These are phyloP conservation scores for Hymenoscyphus fructigenus DNA, from an alignment of 2,329 filamentous ascomycete genomes.

Conservation along the genomic window DNA sequence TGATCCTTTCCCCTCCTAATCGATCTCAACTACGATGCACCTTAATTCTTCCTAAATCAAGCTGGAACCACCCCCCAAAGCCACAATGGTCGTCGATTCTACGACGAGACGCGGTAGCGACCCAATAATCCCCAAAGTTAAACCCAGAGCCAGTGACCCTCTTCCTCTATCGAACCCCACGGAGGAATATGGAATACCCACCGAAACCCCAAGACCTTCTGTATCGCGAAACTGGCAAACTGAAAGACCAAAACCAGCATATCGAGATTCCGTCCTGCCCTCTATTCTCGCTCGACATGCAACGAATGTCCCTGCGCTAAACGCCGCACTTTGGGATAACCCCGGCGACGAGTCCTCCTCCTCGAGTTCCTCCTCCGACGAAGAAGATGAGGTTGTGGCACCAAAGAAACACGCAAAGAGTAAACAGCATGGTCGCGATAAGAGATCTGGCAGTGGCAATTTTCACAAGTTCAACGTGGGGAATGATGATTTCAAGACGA, in stretches of 20 bases:
- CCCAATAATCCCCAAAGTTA: background rate
- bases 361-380: constrained; percentile 25
- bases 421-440: constrained; percentile 6
- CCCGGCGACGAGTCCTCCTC: constrained; percentile 16
- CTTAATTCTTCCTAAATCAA: background rate
- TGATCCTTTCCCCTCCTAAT: background rate
- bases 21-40: background rate
- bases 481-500: constrained; percentile 64
- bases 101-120: background rate
- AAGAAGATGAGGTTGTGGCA: constrained; percentile 22
- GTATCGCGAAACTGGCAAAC: constrained; percentile 29
- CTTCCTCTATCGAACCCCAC: background rate
- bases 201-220: constrained; percentile 12
- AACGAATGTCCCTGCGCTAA: constrained; percentile 30
- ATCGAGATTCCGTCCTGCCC: constrained; percentile 20
- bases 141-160: constrained; percentile 1
- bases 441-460: constrained; percentile 14
- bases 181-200: background rate
- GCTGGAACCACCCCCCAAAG: background rate
- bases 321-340: constrained; percentile 29
- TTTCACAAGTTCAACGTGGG: constrained; percentile 59
- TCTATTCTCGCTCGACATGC: constrained; percentile 21
- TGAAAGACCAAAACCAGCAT: constrained; percentile 25
- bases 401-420: background rate
- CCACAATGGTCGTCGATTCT: background rate